Percentiles rank a stretch among this genome's conserved stretches.
Conservation (phyloP, 768 basidiomycete species). For the Suillus subaureus region DNA sequence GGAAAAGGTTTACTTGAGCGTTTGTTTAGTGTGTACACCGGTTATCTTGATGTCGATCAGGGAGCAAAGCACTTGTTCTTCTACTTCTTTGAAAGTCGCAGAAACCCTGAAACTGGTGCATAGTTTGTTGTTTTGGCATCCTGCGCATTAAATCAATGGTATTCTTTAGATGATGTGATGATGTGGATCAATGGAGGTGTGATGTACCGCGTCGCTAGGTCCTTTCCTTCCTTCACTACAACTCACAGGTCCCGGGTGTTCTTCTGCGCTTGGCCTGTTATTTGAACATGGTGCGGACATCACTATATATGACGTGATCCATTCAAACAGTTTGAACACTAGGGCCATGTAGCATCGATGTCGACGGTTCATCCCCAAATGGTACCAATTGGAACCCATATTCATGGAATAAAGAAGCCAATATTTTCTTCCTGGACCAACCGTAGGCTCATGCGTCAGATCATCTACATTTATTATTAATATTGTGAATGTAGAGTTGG, state of each 20-base stretch:
- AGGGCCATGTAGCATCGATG: conserved; percentile 67
- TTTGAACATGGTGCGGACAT: conserved; percentile 51
- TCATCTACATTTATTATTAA: background rate
- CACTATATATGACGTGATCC: conserved; percentile 26
- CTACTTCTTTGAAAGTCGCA: conserved; percentile 63
- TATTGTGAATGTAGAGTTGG: conserved; percentile 46
- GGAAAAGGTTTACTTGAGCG: background rate
- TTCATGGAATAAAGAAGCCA: conserved; percentile 66
- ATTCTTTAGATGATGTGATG: conserved; percentile 55
- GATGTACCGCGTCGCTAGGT: conserved; percentile 17
- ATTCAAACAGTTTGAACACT: conserved; percentile 30
- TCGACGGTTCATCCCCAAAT: conserved; percentile 53
- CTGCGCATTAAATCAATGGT: background rate
- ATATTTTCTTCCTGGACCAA: conserved; percentile 75
- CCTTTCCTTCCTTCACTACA: conserved; percentile 5
- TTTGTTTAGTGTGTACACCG: conserved; percentile 42
- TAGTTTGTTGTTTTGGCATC: background rate
- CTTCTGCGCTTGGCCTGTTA: conserved; percentile 55
- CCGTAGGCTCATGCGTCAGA: conserved; percentile 34
- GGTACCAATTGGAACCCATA: conserved; percentile 66
- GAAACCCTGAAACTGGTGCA: conserved; percentile 42
- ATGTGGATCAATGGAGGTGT: conserved; percentile 73
- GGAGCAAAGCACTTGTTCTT: conserved; percentile 58
- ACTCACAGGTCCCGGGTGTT: conserved; percentile 56
- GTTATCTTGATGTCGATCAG: conserved; percentile 48